Conservation (phyloP, 225 moss, liverwort and hornwort genomes). For the Polytrichum commune region DNA sequence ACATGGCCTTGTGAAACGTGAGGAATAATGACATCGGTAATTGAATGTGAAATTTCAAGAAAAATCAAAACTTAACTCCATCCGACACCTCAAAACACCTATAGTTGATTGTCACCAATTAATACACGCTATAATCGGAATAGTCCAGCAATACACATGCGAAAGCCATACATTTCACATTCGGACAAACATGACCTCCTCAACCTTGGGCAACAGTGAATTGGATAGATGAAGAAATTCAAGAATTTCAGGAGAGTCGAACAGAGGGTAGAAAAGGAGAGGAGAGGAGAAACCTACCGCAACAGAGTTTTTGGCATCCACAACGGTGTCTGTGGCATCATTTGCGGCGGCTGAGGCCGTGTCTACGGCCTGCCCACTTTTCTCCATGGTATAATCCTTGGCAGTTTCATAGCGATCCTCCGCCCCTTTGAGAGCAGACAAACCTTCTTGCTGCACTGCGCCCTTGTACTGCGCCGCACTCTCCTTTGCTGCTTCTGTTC, state of each 20-base stretch:
- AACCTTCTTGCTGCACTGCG: constrained; percentile 31
- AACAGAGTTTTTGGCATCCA: constrained; percentile 26
- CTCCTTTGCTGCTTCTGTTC: constrained; percentile 40
- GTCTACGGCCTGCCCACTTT: constrained; percentile 25
- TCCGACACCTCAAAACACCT: no score
- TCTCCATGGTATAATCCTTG: constrained; percentile 21
- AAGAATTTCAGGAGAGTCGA: no score
- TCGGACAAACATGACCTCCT: neutral
- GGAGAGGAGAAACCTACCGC: constrained; percentile 14
- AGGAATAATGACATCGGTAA: no score
- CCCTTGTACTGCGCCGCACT: constrained; percentile 26
- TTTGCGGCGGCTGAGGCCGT: constrained; percentile 15
- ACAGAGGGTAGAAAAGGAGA: no score
- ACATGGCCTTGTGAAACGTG: no score
- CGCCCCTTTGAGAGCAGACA: constrained; percentile 29
- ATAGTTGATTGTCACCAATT: no score
- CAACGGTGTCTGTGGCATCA: constrained; percentile 12
- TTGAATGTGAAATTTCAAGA: no score
- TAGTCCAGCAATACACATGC: neutral
- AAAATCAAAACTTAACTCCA: no score
- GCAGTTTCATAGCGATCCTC: constrained; percentile 30
- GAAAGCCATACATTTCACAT: neutral
- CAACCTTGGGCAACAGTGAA: neutral
- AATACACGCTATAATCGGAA: neutral
- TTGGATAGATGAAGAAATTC: no score